A percentile compares a stretch with the other conserved stretches of the same genome.
These are phyloP conservation scores for Kodamaea restingae DNA, from an alignment of 805 yeast species.

Conservation along the genomic window DNA sequence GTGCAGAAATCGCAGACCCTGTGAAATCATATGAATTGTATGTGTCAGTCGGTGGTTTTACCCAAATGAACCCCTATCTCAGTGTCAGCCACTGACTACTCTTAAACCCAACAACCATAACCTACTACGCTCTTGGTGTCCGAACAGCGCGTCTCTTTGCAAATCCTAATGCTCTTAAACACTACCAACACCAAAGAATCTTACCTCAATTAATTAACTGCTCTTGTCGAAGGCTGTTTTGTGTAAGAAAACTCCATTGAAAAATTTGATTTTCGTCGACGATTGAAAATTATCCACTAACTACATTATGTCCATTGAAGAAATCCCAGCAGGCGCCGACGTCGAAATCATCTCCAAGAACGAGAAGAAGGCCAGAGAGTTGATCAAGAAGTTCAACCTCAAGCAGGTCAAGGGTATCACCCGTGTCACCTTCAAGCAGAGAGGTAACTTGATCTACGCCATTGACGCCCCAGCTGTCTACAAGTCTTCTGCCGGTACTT, in stretches of 20 bases:
- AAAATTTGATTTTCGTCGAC: not conserved
- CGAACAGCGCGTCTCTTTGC: too few species aligned
- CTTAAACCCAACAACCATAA: too few species aligned
- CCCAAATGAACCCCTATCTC: too few species aligned
- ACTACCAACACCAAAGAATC: too few species aligned
- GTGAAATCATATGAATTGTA: too few species aligned
- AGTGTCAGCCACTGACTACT: too few species aligned
- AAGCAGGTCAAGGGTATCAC: slow-evolving; percentile 88
- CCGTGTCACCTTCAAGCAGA: slow-evolving; percentile 93
- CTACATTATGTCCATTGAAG: slow-evolving; percentile 42
- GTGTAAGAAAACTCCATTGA: not conserved
- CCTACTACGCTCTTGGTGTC: too few species aligned
- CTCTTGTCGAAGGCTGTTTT: not conserved
- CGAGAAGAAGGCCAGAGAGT: slow-evolving; percentile 93
- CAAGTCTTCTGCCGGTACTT: slow-evolving; percentile 91
- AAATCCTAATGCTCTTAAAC: too few species aligned
- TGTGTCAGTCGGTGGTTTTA: too few species aligned
- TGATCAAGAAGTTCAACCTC: slow-evolving; percentile 82
- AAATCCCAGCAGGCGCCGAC: slow-evolving; percentile 80
- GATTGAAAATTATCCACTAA: slow-evolving; percentile 5
- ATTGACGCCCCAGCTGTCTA: slow-evolving; percentile 92
- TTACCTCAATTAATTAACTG: not conserved
- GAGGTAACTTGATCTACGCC: slow-evolving; percentile 86
- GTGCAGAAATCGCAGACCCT: too few species aligned
- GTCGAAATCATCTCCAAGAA: slow-evolving; percentile 79